These are phyloP conservation scores for Lipomyces yamadae DNA, from an alignment of 805 yeast species.

Conservation along the genomic window DNA sequence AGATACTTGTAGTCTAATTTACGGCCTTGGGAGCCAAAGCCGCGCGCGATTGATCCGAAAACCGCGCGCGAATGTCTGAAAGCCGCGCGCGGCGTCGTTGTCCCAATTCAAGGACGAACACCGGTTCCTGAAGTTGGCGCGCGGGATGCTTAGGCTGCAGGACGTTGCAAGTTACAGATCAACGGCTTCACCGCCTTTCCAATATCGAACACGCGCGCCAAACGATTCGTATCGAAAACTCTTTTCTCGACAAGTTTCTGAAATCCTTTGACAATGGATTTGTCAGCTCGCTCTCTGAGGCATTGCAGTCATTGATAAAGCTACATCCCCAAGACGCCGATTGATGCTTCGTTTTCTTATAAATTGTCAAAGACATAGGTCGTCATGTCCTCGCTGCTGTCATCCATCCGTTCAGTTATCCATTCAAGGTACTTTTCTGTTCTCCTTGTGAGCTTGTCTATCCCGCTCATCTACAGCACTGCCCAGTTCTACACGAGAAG, in stretches of 20 bases:
- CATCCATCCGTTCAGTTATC: not conserved
- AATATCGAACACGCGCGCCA: too few relatives aligned
- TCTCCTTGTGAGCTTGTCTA: not conserved
- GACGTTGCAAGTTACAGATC: too few relatives aligned
- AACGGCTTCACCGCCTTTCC: too few relatives aligned
- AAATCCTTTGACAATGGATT: not conserved
- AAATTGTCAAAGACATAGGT: not conserved
- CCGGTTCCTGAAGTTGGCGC: too few relatives aligned
- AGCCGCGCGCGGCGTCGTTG: not conserved
- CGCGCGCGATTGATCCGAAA: not conserved
- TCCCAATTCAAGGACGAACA: too few relatives aligned
- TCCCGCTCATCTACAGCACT: not conserved
- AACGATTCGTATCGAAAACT: too few relatives aligned
- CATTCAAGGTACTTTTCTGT: not conserved
- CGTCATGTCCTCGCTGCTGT: not conserved
- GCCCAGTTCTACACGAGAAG: not conserved
- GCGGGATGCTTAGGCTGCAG: too few relatives aligned
- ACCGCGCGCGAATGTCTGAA: not conserved
- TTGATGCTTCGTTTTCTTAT: not conserved
- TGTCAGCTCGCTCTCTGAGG: not conserved
- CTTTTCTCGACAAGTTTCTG: not conserved
- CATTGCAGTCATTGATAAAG: not conserved
- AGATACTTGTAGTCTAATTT: not conserved
- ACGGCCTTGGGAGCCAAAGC: not conserved
- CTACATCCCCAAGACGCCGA: not conserved